Conservation (phyloP, 305 asterid species). For the Ilex paraguariensis region DNA sequence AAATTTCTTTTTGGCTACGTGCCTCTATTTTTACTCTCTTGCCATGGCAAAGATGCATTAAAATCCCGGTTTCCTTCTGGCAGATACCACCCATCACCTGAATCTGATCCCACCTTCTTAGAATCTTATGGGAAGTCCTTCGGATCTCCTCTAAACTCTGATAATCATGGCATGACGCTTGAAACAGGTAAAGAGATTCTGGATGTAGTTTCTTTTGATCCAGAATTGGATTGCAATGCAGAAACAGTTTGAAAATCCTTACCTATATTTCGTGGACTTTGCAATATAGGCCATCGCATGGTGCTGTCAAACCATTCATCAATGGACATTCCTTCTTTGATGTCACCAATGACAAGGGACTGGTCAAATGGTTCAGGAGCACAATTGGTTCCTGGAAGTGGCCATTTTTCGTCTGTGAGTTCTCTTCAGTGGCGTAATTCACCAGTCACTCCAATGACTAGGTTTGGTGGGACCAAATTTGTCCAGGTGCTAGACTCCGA, state of each 20-base stretch:
- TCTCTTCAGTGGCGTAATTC: slow-evolving; percentile 45
- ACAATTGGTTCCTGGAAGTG: slow-evolving; percentile 29
- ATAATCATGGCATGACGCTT: slow-evolving; percentile 23
- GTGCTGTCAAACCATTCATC: slow-evolving; percentile 17
- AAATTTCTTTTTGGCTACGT: too few relatives aligned
- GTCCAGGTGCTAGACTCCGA: slow-evolving; percentile 27
- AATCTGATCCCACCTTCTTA: slow-evolving; percentile 26
- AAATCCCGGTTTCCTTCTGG: slow-evolving; percentile 42
- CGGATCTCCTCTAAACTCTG: slow-evolving; percentile 27
- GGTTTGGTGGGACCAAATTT: slow-evolving; percentile 31
- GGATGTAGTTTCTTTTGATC: slow-evolving; percentile 39
- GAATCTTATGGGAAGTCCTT: slow-evolving; percentile 28
- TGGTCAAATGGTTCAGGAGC: slow-evolving; percentile 23
- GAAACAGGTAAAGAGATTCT: slow-evolving; percentile 26
- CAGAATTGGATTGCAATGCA: slow-evolving; percentile 26
- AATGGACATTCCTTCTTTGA: background rate
- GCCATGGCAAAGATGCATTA: slow-evolving; percentile 48
- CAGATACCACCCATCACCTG: slow-evolving; percentile 42
- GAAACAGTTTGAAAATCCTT: slow-evolving; percentile 25
- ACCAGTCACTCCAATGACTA: slow-evolving; percentile 41
- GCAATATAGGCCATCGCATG: slow-evolving; percentile 14
- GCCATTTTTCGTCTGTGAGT: slow-evolving; percentile 27
- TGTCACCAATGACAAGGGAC: slow-evolving; percentile 13
- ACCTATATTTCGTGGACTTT: slow-evolving; percentile 22
- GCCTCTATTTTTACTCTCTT: slow-evolving; percentile 1